These are phyloP conservation scores for Maudiozyma serrabonitensis DNA, from an alignment of 805 yeast genomes.

Conservation along the genomic window DNA sequence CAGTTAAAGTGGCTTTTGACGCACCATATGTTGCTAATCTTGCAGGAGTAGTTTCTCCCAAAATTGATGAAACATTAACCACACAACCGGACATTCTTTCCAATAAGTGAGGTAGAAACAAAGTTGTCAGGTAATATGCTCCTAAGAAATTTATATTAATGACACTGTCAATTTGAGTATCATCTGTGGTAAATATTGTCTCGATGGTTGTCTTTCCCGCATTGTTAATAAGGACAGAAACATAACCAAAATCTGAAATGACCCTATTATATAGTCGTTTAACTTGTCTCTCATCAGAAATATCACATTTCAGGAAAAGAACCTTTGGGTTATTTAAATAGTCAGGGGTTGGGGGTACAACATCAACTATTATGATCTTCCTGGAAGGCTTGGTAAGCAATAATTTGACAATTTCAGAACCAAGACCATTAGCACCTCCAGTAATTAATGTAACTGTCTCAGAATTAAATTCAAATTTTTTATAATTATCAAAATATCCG, in stretches of 20 bases:
- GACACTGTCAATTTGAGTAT: slow-evolving; percentile 50
- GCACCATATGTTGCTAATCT: slow-evolving; percentile 77
- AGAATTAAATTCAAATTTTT: neutral
- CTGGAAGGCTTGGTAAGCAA: slow-evolving; percentile 37
- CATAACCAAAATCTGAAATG: slow-evolving; percentile 39
- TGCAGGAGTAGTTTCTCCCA: slow-evolving; percentile 82
- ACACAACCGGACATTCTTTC: slow-evolving; percentile 55
- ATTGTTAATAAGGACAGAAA: slow-evolving; percentile 69
- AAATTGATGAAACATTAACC: slow-evolving; percentile 72
- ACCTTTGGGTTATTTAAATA: slow-evolving; percentile 32
- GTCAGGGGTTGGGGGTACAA: slow-evolving; percentile 27
- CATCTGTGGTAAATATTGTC: slow-evolving; percentile 42
- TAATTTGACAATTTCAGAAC: slow-evolving; percentile 45
- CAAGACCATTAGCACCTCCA: slow-evolving; percentile 80
- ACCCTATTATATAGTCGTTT: slow-evolving; percentile 33
- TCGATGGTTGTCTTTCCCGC: slow-evolving; percentile 69
- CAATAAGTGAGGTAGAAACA: slow-evolving; percentile 68
- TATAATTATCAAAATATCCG: neutral
- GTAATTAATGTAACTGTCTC: slow-evolving; percentile 51
- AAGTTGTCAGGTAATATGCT: slow-evolving; percentile 57
- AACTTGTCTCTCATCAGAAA: slow-evolving; percentile 43
- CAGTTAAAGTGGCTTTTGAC: slow-evolving; percentile 76
- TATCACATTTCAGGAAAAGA: slow-evolving; percentile 59
- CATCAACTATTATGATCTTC: slow-evolving; percentile 58
- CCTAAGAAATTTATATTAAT: slow-evolving; percentile 63